Conservation (phyloP, 441 rosid genomes). For the Populus tomentosa region DNA sequence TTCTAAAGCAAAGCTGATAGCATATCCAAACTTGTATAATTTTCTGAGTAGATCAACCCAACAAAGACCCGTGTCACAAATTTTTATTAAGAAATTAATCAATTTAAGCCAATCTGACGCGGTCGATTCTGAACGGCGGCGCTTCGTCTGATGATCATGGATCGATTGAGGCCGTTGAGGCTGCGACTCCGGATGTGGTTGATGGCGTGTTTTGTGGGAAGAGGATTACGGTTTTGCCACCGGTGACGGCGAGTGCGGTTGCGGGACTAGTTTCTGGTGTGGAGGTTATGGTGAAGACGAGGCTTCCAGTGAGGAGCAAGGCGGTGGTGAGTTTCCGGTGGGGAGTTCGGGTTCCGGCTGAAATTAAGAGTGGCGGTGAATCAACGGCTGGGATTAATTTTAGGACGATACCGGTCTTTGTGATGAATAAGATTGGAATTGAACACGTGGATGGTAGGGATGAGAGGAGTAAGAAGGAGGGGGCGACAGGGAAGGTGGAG, state of each 20-base stretch:
- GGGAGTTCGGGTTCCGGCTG: slow-evolving; percentile 82
- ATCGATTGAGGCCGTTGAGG: slow-evolving; percentile 63
- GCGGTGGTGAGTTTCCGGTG: slow-evolving; percentile 69
- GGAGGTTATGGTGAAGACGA: slow-evolving; percentile 64
- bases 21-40: too few relatives aligned
- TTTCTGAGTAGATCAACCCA: too few relatives aligned
- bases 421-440: slow-evolving; percentile 80
- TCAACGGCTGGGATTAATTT: slow-evolving; percentile 44
- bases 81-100: too few relatives aligned
- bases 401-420: slow-evolving; percentile 60
- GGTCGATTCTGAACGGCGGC: slow-evolving; percentile 22
- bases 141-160: slow-evolving; percentile 38
- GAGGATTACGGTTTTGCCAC: slow-evolving; percentile 35
- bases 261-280: slow-evolving; percentile 50
- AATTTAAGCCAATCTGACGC: neutral
- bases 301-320: slow-evolving; percentile 52
- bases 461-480: slow-evolving; percentile 21
- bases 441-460: slow-evolving; percentile 51
- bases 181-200: slow-evolving; percentile 23
- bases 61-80: too few relatives aligned
- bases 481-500: slow-evolving; percentile 5
- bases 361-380: slow-evolving; percentile 31
- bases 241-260: slow-evolving; percentile 35
- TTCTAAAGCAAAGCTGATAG: too few relatives aligned
- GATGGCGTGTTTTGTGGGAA: slow-evolving; percentile 26